These are phyloP conservation scores for Malus asiatica DNA, from an alignment of 306 rosid species.

Conservation along the genomic window DNA sequence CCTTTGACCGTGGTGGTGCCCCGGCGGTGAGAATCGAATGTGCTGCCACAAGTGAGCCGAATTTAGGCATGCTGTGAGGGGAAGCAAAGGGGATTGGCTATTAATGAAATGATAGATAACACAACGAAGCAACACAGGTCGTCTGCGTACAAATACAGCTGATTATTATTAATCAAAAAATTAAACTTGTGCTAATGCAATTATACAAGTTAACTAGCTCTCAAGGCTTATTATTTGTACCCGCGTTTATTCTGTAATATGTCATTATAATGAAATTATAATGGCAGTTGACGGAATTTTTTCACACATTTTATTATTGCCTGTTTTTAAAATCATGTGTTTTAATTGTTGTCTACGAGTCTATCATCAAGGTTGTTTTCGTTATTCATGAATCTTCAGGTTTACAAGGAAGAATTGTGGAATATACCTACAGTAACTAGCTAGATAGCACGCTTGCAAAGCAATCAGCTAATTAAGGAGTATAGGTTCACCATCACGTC, in stretches of 20 bases:
- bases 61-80: constrained; percentile 44
- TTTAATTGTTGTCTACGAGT: background rate
- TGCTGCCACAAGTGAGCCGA: constrained; percentile 13
- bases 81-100: constrained; percentile 60
- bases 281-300: background rate
- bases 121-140: constrained; percentile 17
- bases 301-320: background rate
- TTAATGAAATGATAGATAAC: constrained; percentile 9
- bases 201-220: constrained; percentile 3
- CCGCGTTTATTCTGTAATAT: constrained; percentile 4
- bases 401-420: background rate
- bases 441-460: background rate
- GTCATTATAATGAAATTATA: background rate
- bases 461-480: background rate
- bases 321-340: background rate
- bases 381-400: background rate
- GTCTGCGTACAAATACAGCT: constrained; percentile 1
- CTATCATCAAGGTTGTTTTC: background rate
- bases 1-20: background rate
- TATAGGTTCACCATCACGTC: no score
- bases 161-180: background rate
- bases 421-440: background rate
- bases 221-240: background rate
- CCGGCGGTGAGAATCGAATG: background rate
- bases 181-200: background rate